Evolutionary conservation across 2,329 filamentous ascomycete genomes (phyloP), one percentile per base, ranked within the genome.

Genomic region (Verticillium nubilum): DNA sequence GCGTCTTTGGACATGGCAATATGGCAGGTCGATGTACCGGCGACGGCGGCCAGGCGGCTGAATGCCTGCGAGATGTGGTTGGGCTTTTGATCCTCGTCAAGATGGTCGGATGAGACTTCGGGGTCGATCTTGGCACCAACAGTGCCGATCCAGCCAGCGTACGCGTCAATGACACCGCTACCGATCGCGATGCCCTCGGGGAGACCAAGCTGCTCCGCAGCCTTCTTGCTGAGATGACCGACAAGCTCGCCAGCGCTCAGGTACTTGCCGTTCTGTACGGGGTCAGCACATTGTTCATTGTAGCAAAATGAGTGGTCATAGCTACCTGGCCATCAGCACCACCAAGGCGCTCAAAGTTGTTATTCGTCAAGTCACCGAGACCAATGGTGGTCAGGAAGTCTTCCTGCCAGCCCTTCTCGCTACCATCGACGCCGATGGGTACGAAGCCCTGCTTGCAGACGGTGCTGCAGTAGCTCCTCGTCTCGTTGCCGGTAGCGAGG

Each of bases 371-470:
- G 65, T 97, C 93, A 37, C 83, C 83, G n/a, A 99, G 81, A 17
- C 95, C 95, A 70, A 99, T 96, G 9, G 87, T 84, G 29, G 85
- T 84, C 64, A 96, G 86, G 70, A 99, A 99, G 70, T 98, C 94
- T 67, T 94, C 90, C 73, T 98, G 94, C 95, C 95, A 99, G 33
- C 95, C 95, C 78, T 97, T 98, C 60, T 96, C 91, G 73, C 92
- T 97, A 54, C 93, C 93, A 67, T 99, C 95, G 5, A 98, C 92
- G 56, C 95, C 95, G n/a, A 97, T 91, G 1, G 95, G 95, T 1
- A 99, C 91, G 70, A 87, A 98, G 1, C 94, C 95, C 74, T 99
- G 95, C 80, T 98, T 99, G 76, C 95, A 98, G 50, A 97, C 93
- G 9, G 93, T 90, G 71, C 92, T 97, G 77, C 95, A 98, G 76